phyloP scores from a whole-genome alignment of 352 stramenopile species.

The Phytophthora podocarpi region DNA sequence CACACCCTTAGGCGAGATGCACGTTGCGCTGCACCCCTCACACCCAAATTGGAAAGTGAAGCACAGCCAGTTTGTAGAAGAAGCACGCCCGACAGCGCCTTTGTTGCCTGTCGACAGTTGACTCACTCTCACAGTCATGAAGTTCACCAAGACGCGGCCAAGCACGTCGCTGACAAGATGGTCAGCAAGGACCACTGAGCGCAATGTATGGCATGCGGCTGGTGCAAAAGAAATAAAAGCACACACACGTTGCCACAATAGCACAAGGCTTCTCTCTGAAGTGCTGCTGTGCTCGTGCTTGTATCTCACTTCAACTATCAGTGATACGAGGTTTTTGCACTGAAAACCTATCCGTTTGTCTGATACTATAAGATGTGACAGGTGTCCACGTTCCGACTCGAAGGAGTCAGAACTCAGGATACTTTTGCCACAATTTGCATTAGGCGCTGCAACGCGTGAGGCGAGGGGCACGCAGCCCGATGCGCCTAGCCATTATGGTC shows the following conservation, averaged over 20 bases:
- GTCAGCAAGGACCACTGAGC: neutral
- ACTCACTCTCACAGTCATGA: neutral
- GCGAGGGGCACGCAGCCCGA: neutral
- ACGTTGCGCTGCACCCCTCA: conserved; percentile 2
- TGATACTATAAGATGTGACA: no score
- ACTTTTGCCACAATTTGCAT: conserved; percentile 10
- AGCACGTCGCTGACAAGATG: neutral
- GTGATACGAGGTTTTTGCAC: no score
- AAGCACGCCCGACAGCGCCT: conserved; percentile 11
- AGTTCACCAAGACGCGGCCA: neutral
- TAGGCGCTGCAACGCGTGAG: conserved; percentile 8
- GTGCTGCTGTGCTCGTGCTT: no score
- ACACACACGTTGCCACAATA: no score
- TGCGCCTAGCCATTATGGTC: conserved; percentile 13
- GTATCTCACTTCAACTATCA: conserved; percentile 21
- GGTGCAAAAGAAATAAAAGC: conserved; percentile 8
- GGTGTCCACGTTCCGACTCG: conserved; percentile 11
- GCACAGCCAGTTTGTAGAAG: conserved; percentile 9
- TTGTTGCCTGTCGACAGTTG: conserved; percentile 18
- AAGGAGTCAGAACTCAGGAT: conserved; percentile 18
- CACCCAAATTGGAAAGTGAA: conserved; percentile 1
- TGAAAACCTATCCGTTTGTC: no score
- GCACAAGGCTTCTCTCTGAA: neutral
- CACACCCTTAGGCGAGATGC: conserved; percentile 20
- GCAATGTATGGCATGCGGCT: conserved; percentile 1